These are phyloP conservation scores for Picea sitchensis DNA, from an alignment of 75 land plant genomes.

Conservation along the genomic window DNA sequence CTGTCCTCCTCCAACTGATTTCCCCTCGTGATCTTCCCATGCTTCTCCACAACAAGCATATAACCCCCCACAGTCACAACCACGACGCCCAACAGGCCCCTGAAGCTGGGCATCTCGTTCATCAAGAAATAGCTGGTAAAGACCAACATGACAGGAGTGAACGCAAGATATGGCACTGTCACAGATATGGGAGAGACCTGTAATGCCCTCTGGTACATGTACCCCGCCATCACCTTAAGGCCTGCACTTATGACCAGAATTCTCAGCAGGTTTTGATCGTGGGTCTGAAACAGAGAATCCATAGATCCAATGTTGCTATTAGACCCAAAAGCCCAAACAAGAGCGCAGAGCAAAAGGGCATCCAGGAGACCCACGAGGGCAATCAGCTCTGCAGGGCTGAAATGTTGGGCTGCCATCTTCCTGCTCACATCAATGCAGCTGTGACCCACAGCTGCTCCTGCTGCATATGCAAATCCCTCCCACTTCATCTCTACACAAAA, in stretches of 20 bases:
- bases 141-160: conserved; percentile 35
- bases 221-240: conserved; percentile 39
- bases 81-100: conserved; percentile 32
- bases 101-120: conserved; percentile 31
- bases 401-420: conserved; percentile 37
- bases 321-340: conserved; percentile 18
- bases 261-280: conserved; percentile 11
- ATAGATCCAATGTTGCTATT: conserved; percentile 16
- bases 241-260: conserved; percentile 33
- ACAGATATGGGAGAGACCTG: conserved; percentile 44
- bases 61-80: conserved; percentile 43
- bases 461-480: conserved; percentile 41
- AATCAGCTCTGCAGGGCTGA: conserved; percentile 28
- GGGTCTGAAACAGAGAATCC: background rate
- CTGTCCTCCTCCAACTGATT: background rate
- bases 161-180: conserved; percentile 40
- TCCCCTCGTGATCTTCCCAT: background rate
- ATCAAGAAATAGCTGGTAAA: conserved; percentile 35
- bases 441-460: conserved; percentile 40
- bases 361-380: conserved; percentile 37
- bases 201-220: conserved; percentile 43
- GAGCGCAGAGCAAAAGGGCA: conserved; percentile 20
- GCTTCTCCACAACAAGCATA: conserved; percentile 36
- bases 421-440: conserved; percentile 44
- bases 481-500: conserved; percentile 16